These are phyloP conservation scores for Salpingoeca rosetta DNA, from an alignment of 78 protist genomes.

Conservation along the genomic window DNA sequence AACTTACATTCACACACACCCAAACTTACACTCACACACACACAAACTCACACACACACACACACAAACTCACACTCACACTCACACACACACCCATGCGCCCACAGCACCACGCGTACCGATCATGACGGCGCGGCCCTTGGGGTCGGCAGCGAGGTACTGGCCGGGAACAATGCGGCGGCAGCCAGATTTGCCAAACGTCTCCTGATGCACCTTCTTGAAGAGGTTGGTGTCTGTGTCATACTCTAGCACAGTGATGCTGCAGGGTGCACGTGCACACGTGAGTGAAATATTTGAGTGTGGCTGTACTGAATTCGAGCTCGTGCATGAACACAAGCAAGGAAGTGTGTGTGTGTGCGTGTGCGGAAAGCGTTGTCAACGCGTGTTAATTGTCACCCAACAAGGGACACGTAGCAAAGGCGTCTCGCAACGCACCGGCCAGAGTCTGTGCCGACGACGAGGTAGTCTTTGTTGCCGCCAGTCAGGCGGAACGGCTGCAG, in stretches of 20 bases:
- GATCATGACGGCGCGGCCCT: constrained; percentile 94
- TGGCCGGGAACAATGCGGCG: constrained; percentile 94
- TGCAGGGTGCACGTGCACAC: not conserved
- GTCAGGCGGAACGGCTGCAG: constrained; percentile 73
- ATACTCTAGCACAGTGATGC: constrained; percentile 75
- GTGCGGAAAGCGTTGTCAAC: too few relatives aligned
- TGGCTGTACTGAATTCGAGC: not conserved
- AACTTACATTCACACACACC: too few relatives aligned
- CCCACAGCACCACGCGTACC: too few relatives aligned
- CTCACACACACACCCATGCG: too few relatives aligned
- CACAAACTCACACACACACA: too few relatives aligned
- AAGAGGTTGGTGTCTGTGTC: constrained; percentile 34
- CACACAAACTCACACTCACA: too few relatives aligned
- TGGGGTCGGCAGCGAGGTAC: constrained; percentile 90
- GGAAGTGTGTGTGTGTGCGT: too few relatives aligned
- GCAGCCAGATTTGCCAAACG: constrained; percentile 91
- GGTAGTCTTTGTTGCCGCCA: constrained; percentile 66
- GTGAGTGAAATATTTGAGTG: not conserved
- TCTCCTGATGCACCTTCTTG: constrained; percentile 77
- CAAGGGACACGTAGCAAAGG: not conserved
- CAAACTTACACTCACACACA: too few relatives aligned
- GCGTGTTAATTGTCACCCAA: too few relatives aligned
- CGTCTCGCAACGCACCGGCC: constrained; percentile 41
- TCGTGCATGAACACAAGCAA: too few relatives aligned
- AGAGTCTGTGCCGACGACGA: constrained; percentile 87